A percentile compares a stretch with the other conserved stretches of the same genome.
Evolutionary conservation across 306 rosid genomes (phyloP).

Genomic region (Citrullus mucosospermus): DNA sequence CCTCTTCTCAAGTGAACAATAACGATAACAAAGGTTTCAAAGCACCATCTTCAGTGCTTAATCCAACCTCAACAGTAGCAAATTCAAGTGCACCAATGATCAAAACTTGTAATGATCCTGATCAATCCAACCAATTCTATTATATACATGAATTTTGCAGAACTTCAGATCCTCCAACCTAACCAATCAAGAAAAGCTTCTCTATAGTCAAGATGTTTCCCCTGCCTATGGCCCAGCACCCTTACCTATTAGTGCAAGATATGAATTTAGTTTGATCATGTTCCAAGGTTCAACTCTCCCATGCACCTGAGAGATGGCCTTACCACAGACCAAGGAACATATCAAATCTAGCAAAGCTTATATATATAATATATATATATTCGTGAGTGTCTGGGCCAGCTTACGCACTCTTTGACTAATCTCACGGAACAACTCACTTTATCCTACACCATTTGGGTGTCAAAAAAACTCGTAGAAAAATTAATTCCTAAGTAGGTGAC

Average conservation of each 20-base stretch:
- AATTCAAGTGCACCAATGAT: not conserved
- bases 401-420: no score
- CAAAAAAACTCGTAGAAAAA: no score
- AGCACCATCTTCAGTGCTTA: not conserved
- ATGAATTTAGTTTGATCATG: not conserved
- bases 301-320: conserved; percentile 19
- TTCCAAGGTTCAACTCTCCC: conserved; percentile 23
- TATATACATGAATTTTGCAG: conserved; percentile 31
- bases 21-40: not conserved
- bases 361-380: no score
- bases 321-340: conserved; percentile 16
- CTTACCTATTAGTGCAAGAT: not conserved
- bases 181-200: conserved; percentile 8
- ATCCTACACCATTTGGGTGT: no score
- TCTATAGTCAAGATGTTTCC: not conserved
- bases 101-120: conserved; percentile 8
- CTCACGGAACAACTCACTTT: no score
- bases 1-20: not conserved
- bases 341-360: not conserved
- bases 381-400: no score
- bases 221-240: not conserved
- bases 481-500: no score
- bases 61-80: conserved; percentile 11
- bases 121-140: conserved; percentile 10
- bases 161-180: conserved; percentile 1